Base-by-base conservation (phyloP, 78 protist species). In the Salpingoeca rosetta region DNA sequence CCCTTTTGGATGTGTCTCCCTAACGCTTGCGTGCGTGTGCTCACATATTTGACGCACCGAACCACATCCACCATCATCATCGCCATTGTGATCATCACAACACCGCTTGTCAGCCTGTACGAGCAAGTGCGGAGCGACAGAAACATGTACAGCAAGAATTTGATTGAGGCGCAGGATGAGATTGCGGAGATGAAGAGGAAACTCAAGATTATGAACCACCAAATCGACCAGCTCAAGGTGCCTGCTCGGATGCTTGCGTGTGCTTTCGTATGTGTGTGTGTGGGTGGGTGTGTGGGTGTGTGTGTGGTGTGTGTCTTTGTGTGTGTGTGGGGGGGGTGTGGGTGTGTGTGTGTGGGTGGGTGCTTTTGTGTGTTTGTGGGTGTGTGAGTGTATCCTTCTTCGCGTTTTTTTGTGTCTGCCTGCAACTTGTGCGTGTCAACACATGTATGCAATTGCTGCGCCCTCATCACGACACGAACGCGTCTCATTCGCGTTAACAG, bases 111-210 rank as follows among this genome's bases (percentile, higher is more conserved):
- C n/a, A n/a, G n/a, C 22, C 87, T 91, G 26, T 94, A 96, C 87
- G 97, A 96, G 84, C 83, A 86, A 36, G 97, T 94, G 39, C 93
- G 97, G 3, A 31, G 92, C 0, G 98, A 94, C 57, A 84, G 98
- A 28, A 96, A 93, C 84, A 81, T 94, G 51, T 91, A 91, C 87
- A 86, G 90, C 57, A 92, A 93, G 90, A 92, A 92, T 82, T 85
- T 94, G 82, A 86, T 96, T 78, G 95, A 93, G 84, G 82, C 95
- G 39, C 96, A 91, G 85, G 85, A 91, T 25, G 93, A 94, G 90
- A 89, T 91, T 43, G 85, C 80, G 37, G 97, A 94, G 87, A 88
- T 93, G 94, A 74, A 91, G 87, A 87, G 94, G 17, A 94, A 94
- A 91, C 93, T 94, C 87, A 87, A 90, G 84, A 90, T 92, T 81